Conservation (phyloP, 1,284 basidiomycete species). For the Marasmius sp. region DNA sequence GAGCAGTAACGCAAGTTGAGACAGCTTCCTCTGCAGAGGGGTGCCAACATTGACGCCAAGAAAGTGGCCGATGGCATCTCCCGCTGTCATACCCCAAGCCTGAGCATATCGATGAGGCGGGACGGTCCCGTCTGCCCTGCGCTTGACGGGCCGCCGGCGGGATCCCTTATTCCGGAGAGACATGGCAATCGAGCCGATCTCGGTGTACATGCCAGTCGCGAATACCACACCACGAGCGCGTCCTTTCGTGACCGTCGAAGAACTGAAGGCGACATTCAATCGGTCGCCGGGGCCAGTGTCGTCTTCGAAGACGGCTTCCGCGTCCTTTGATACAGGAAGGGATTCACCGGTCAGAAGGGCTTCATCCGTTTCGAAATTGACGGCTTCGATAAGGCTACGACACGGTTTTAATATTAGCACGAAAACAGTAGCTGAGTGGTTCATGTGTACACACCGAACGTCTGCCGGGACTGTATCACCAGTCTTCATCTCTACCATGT, state of each 20-base stretch:
- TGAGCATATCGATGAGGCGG: slow-evolving; percentile 54
- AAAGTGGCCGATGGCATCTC: neutral
- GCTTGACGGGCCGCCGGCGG: slow-evolving; percentile 9
- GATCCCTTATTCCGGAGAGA: slow-evolving; percentile 25
- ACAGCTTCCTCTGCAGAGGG: slow-evolving; percentile 22
- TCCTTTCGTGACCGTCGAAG: slow-evolving; percentile 65
- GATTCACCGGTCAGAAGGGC: slow-evolving; percentile 71
- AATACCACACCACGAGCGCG: slow-evolving; percentile 59
- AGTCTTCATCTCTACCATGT: slow-evolving; percentile 54
- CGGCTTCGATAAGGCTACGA: neutral
- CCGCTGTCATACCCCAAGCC: slow-evolving; percentile 38
- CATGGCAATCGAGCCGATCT: slow-evolving; percentile 59
- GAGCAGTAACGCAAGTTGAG: slow-evolving; percentile 58
- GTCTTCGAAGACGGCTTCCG: slow-evolving; percentile 28
- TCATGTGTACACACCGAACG: slow-evolving; percentile 28
- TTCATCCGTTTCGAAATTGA: slow-evolving; percentile 60
- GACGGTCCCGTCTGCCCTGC: slow-evolving; percentile 25
- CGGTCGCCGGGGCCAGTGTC: slow-evolving; percentile 53
- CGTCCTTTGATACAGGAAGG: slow-evolving; percentile 60
- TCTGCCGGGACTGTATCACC: slow-evolving; percentile 66
- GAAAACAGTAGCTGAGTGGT: neutral
- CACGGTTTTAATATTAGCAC: neutral
- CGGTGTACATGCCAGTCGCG: slow-evolving; percentile 65
- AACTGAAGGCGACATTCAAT: slow-evolving; percentile 55
- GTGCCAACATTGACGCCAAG: neutral